Evolutionary conservation across 2,329 filamentous ascomycete species (phyloP).

Genomic region (Xylariales sp.): DNA sequence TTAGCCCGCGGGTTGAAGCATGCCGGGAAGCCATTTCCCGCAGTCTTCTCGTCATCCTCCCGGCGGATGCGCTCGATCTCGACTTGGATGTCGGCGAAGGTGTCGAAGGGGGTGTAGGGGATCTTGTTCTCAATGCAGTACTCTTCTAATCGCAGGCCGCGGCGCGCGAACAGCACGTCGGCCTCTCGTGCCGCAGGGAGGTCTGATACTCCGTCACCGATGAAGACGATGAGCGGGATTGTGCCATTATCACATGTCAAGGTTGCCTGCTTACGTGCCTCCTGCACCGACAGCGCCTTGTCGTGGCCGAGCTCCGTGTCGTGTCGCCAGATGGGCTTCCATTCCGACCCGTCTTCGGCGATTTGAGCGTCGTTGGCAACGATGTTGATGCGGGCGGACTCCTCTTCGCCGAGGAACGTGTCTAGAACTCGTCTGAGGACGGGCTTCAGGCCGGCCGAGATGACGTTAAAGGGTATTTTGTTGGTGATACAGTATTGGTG

Average conservation of each 20-base stretch:
- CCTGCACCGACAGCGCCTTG: slow-evolving; percentile 72
- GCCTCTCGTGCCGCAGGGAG: slow-evolving; percentile 73
- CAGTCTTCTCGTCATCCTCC: slow-evolving; percentile 70
- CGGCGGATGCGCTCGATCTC: slow-evolving; percentile 68
- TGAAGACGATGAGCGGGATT: slow-evolving; percentile 75
- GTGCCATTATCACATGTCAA: slow-evolving; percentile 66
- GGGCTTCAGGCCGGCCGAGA: slow-evolving; percentile 75
- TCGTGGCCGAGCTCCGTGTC: slow-evolving; percentile 73
- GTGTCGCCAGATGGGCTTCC: slow-evolving; percentile 76
- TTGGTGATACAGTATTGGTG: slow-evolving; percentile 73
- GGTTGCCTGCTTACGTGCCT: slow-evolving; percentile 66
- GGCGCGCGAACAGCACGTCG: slow-evolving; percentile 74
- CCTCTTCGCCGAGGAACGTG: slow-evolving; percentile 71
- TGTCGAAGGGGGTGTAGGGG: slow-evolving; percentile 71
- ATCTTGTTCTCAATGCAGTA: slow-evolving; percentile 73
- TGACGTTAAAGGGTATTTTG: slow-evolving; percentile 75
- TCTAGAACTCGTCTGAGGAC: slow-evolving; percentile 71
- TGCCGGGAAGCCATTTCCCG: slow-evolving; percentile 67
- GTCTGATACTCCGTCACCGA: slow-evolving; percentile 76
- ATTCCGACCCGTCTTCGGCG: slow-evolving; percentile 65
- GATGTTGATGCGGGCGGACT: slow-evolving; percentile 70
- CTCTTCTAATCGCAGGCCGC: slow-evolving; percentile 73
- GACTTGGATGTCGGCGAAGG: slow-evolving; percentile 72
- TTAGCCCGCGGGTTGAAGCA: slow-evolving; percentile 76
- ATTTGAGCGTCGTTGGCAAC: slow-evolving; percentile 75